phyloP scores from a whole-genome alignment of 495 filamentous ascomycete genomes.

The Penicillium lagena region DNA sequence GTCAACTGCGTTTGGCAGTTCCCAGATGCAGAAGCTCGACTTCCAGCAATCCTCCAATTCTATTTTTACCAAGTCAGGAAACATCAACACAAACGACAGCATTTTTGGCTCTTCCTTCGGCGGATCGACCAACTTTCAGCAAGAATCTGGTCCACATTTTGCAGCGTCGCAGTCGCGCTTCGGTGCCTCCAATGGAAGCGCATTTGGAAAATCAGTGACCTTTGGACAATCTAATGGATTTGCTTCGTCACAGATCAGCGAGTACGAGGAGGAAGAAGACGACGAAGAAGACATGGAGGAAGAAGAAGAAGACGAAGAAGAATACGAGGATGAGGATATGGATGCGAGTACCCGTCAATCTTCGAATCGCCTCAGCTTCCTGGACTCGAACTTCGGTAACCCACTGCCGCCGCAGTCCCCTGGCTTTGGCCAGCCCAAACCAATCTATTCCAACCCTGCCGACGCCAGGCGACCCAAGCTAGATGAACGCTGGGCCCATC shows the following conservation, averaged over 20 bases:
- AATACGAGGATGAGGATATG: slow-evolving; percentile 20
- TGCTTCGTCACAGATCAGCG: slow-evolving; percentile 24
- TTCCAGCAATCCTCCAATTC: slow-evolving; percentile 24
- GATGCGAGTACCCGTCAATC: slow-evolving; percentile 14
- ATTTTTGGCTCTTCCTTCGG: slow-evolving; percentile 35
- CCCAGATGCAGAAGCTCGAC: slow-evolving; percentile 44
- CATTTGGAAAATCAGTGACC: slow-evolving; percentile 29
- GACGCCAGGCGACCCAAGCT: slow-evolving; percentile 42
- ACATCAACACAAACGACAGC: slow-evolving; percentile 36
- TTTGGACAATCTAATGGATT: slow-evolving; percentile 26
- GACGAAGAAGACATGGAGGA: slow-evolving; percentile 28
- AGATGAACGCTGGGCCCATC: slow-evolving; percentile 33
- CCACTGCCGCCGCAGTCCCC: slow-evolving; percentile 11
- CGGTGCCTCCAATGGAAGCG: slow-evolving; percentile 34
- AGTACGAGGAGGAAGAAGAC: slow-evolving; percentile 28
- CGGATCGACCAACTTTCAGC: slow-evolving; percentile 28
- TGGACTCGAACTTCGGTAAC: slow-evolving; percentile 28
- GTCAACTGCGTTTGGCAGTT: slow-evolving; percentile 59
- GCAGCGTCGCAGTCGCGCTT: slow-evolving; percentile 28
- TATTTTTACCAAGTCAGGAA: slow-evolving; percentile 33
- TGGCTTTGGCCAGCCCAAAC: slow-evolving; percentile 21
- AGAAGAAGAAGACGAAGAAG: slow-evolving; percentile 34
- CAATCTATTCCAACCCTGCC: slow-evolving; percentile 35
- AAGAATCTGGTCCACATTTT: slow-evolving; percentile 18
- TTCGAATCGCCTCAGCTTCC: slow-evolving; percentile 20